These are phyloP conservation scores for Claviceps cyperi DNA, from an alignment of 2,329 filamentous ascomycete genomes.

Conservation along the genomic window DNA sequence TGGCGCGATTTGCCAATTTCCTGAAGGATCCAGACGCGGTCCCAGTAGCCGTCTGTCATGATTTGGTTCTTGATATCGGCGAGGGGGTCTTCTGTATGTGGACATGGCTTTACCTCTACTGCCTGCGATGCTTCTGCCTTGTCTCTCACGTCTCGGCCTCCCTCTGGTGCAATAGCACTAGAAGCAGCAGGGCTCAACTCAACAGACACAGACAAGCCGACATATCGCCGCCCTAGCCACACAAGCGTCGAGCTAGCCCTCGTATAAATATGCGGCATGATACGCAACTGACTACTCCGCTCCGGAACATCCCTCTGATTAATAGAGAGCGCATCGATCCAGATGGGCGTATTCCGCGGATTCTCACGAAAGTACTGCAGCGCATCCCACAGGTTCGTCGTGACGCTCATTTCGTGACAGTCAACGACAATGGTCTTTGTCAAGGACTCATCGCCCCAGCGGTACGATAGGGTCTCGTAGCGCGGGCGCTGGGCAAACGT, in stretches of 20 bases:
- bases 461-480: conserved; percentile 11
- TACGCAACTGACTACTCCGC: conserved; percentile 8
- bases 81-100: background rate
- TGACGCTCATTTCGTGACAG: conserved; percentile 5
- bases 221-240: conserved; percentile 8
- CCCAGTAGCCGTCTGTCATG: conserved; percentile 7
- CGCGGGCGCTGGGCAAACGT: conserved; percentile 5
- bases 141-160: too few species aligned
- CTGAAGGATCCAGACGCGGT: conserved; percentile 9
- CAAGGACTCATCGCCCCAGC: conserved; percentile 8
- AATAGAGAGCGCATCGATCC: conserved; percentile 10
- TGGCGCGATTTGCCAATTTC: conserved; percentile 8
- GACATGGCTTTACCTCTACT: background rate
- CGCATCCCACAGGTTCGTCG: conserved; percentile 7
- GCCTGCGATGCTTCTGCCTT: too few species aligned
- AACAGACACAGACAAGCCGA: background rate
- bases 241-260: conserved; percentile 8
- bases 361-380: conserved; percentile 6
- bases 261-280: conserved; percentile 11
- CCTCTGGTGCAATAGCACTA: too few species aligned
- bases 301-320: conserved; percentile 9
- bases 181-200: background rate
- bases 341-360: conserved; percentile 6
- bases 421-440: conserved; percentile 6
- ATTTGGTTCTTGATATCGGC: background rate